Conservation (phyloP, 2,329 filamentous ascomycete genomes). For the Decorospora gaudefroyi region DNA sequence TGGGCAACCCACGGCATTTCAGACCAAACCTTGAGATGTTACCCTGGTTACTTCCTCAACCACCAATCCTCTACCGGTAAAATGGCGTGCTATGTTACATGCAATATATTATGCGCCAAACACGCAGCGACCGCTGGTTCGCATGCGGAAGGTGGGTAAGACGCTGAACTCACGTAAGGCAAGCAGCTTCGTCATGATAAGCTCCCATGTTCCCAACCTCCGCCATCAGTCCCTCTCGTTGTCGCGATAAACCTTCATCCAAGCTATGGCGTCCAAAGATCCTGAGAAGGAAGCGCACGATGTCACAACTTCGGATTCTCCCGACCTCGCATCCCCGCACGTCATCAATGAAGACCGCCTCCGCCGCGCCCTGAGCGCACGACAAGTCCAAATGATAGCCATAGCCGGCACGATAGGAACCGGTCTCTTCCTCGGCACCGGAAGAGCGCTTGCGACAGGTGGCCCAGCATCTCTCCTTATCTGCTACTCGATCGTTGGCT, state of each 20-base stretch:
- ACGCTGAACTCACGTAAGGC: slow-evolving; percentile 3
- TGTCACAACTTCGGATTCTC: slow-evolving; percentile 10
- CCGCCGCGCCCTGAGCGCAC: slow-evolving; percentile 39
- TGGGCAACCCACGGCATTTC: too few relatives aligned
- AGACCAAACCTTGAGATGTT: too few relatives aligned
- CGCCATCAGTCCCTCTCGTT: slow-evolving; percentile 4
- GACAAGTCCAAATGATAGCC: slow-evolving; percentile 65
- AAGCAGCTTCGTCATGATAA: slow-evolving; percentile 28
- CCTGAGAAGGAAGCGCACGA: slow-evolving; percentile 24
- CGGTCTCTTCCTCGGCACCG: slow-evolving; percentile 64
- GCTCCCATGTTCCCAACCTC: slow-evolving; percentile 20
- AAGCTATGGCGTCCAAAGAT: slow-evolving; percentile 18
- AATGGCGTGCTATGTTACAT: slow-evolving; percentile 31
- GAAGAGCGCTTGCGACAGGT: slow-evolving; percentile 57
- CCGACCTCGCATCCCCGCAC: slow-evolving; percentile 16
- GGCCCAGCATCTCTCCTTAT: slow-evolving; percentile 40
- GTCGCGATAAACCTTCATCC: not conserved
- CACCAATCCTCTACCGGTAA: slow-evolving; percentile 24
- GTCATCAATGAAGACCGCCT: slow-evolving; percentile 32
- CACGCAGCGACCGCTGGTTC: slow-evolving; percentile 4
- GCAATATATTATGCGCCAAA: slow-evolving; percentile 7
- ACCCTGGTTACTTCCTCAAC: too few relatives aligned
- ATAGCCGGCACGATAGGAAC: slow-evolving; percentile 65
- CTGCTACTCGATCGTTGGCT: slow-evolving; percentile 47
- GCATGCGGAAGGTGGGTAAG: slow-evolving; percentile 11